These are phyloP conservation scores for Trametes villosa DNA, from an alignment of 768 basidiomycete species.

Conservation along the genomic window DNA sequence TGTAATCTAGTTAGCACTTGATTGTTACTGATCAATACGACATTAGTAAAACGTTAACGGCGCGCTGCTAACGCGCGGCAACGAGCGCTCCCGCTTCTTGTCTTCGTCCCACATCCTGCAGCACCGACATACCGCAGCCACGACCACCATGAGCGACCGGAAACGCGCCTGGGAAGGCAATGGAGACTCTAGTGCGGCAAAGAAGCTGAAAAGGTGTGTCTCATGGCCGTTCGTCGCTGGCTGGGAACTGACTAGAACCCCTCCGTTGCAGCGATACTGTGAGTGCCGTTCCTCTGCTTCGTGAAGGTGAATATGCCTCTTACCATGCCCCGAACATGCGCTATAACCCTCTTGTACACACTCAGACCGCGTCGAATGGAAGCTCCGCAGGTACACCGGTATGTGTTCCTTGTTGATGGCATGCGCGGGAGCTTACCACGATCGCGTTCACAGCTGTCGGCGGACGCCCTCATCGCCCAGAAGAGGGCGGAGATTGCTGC, in stretches of 20 bases:
- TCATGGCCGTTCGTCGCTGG: constrained; percentile 11
- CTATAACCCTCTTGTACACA: constrained; percentile 66
- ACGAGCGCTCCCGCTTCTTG: constrained; percentile 4
- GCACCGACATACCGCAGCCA: not conserved
- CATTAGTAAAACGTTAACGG: not conserved
- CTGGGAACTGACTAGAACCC: constrained; percentile 17
- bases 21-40: not conserved
- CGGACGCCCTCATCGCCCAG: constrained; percentile 75
- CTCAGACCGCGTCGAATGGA: constrained; percentile 58
- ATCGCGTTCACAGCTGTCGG: constrained; percentile 42
- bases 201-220: constrained; percentile 71
- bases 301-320: constrained; percentile 74
- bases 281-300: constrained; percentile 52
- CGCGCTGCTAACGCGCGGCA: not conserved
- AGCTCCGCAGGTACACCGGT: constrained; percentile 46
- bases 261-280: constrained; percentile 62
- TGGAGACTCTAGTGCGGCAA: constrained; percentile 50
- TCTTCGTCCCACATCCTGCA: constrained; percentile 9
- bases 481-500: constrained; percentile 86
- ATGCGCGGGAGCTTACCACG: constrained; percentile 4
- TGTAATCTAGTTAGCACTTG: not conserved
- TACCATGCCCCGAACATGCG: constrained; percentile 56
- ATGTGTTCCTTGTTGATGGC: not conserved
- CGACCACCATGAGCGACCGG: constrained; percentile 61
- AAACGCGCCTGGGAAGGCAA: constrained; percentile 65